Base-by-base conservation (phyloP, 2,329 filamentous ascomycete species). In the Xylaria sp. region DNA sequence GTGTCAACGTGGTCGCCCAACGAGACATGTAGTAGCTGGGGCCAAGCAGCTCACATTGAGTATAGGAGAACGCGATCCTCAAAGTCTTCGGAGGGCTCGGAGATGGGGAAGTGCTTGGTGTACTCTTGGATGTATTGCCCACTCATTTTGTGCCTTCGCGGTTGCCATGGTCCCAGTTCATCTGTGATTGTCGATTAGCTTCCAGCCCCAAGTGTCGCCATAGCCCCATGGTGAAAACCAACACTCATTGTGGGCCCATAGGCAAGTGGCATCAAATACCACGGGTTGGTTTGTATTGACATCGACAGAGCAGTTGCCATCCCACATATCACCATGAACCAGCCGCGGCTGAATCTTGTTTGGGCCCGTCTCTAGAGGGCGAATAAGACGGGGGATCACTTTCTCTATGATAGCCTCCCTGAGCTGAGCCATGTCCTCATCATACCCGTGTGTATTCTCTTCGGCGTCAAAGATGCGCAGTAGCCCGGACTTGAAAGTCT, bases 41-140 rank as follows among this genome's bases (percentile, higher is more conserved):
- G 11, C n/a, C 48, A 65, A 63, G 58, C 8, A 23, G 21, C 55
- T 48, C 13, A 70, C 70, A 72, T 59, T 8, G 63, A 61, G 47
- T 73, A 74, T 8, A 75, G 58, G 10, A 63, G 51, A 25, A 66
- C 67, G 13, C 73, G 70, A 47, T 72, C 72, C 29, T 73, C 70
- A 13, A 63, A 66, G 53, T 75, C 72, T 37, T 68, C 68, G 23
- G 31, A 46, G 1, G 72, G 72, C 7, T 55, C 56, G 2, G 71
- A 69, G 4, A 51, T 46, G 8, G 47, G 55, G 31, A 69, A 67
- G 40, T 67, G 40, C 13, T 40, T 46, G 27, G 51, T 55, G 54
- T 73, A 71, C 31, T 64, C 56, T 15, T 66, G 47, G 31, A 70
- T 64, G 27, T 63, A 67, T 6, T 15, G 25, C 8, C 9, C 8